Conservation (phyloP, 306 rosid species). For the Cyamopsis tetragonoloba region DNA sequence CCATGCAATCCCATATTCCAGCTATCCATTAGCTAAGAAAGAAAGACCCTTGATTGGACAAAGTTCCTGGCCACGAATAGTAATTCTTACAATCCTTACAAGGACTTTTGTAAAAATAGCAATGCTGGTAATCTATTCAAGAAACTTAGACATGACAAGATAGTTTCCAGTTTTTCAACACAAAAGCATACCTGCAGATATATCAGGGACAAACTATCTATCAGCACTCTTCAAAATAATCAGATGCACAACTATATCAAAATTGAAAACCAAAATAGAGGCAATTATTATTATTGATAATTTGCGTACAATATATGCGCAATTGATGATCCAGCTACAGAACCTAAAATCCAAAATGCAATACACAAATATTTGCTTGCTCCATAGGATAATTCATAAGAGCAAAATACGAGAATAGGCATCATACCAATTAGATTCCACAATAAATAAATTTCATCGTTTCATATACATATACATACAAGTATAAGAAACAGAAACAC, state of each 20-base stretch:
- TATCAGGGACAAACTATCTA: not conserved
- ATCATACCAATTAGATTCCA: not conserved
- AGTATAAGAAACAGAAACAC: not conserved
- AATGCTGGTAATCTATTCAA: constrained; percentile 17
- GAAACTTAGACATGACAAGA: constrained; percentile 27
- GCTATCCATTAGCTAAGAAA: constrained; percentile 7
- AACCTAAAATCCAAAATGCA: not conserved
- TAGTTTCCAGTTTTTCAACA: constrained; percentile 16
- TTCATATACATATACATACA: not conserved
- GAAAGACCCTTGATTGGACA: constrained; percentile 9
- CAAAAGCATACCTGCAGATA: constrained; percentile 28
- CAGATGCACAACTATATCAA: constrained; percentile 7
- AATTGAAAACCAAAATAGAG: not conserved
- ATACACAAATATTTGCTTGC: not conserved
- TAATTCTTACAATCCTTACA: constrained; percentile 23
- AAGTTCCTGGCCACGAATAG: constrained; percentile 2
- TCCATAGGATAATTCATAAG: not conserved
- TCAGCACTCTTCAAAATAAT: constrained; percentile 6
- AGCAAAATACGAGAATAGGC: not conserved
- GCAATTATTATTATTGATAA: not conserved
- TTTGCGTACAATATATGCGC: not conserved
- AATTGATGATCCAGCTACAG: not conserved
- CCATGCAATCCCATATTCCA: constrained; percentile 27
- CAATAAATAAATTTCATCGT: not conserved
- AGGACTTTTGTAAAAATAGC: constrained; percentile 17